These are phyloP conservation scores for Lentinula aciculospora DNA, from an alignment of 768 basidiomycete species.

Conservation along the genomic window DNA sequence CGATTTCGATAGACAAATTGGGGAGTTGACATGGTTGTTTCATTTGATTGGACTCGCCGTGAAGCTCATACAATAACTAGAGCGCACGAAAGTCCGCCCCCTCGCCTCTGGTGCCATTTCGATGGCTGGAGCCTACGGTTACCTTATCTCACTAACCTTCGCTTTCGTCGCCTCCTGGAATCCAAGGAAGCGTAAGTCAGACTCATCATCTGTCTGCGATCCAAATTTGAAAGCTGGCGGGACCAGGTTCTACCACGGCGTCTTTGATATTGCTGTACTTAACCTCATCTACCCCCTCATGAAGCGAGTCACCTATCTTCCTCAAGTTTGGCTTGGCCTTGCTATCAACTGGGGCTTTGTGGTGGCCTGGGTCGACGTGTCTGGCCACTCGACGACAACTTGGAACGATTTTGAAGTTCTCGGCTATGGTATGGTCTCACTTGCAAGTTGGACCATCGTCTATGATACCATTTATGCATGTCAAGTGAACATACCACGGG, in stretches of 20 bases:
- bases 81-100: slow-evolving; percentile 18
- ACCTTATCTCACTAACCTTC: slow-evolving; percentile 6
- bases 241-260: slow-evolving; percentile 13
- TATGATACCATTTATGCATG: slow-evolving; percentile 58
- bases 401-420: background rate
- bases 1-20: slow-evolving; percentile 20
- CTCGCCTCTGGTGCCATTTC: slow-evolving; percentile 15
- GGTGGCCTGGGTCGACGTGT: slow-evolving; percentile 16
- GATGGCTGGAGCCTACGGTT: slow-evolving; percentile 12
- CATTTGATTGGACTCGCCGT: no score
- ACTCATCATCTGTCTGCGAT: background rate
- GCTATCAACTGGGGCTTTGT: slow-evolving; percentile 16
- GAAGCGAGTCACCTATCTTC: slow-evolving; percentile 23
- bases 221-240: background rate
- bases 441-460: slow-evolving; percentile 14
- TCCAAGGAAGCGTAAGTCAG: background rate
- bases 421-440: background rate
- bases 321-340: slow-evolving; percentile 22
- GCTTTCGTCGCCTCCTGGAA: slow-evolving; percentile 9
- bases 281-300: slow-evolving; percentile 20
- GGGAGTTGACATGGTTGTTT: no score
- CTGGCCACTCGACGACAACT: background rate
- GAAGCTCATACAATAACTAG: slow-evolving; percentile 1
- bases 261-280: slow-evolving; percentile 15
- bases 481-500: slow-evolving; percentile 13